phyloP scores from a whole-genome alignment of 148 eudicot species.

The Drosera capensis region DNA sequence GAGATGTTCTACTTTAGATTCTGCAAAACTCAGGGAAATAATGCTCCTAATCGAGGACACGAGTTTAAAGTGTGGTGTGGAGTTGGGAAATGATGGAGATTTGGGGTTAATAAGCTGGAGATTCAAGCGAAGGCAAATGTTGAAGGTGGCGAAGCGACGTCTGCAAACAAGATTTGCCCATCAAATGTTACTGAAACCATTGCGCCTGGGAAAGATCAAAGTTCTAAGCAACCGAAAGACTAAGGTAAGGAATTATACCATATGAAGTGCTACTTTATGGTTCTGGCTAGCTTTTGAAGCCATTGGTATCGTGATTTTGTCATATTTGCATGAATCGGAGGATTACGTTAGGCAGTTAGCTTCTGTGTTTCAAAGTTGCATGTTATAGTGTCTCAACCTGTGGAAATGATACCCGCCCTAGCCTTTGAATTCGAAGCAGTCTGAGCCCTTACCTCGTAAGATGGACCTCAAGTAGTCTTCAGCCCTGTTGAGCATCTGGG shows the following conservation, averaged over 20 bases:
- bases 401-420: conserved; percentile 4
- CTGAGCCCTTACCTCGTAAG: conserved; percentile 8
- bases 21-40: conserved; percentile 30
- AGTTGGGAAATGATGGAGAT: conserved; percentile 25
- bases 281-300: neutral
- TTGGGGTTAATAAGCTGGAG: conserved; percentile 33
- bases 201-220: conserved; percentile 48
- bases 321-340: too few species aligned
- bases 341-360: too few species aligned
- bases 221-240: conserved; percentile 10
- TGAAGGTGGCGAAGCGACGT: conserved; percentile 35
- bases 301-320: too few species aligned
- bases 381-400: conserved; percentile 13
- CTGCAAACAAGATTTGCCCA: conserved; percentile 75
- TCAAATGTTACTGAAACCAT: conserved; percentile 79
- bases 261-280: too few species aligned
- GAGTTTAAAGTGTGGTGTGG: conserved; percentile 15
- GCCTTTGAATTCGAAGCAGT: neutral
- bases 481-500: conserved; percentile 12
- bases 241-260: conserved; percentile 21
- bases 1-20: conserved; percentile 37
- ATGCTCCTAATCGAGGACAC: conserved; percentile 36
- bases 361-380: neutral
- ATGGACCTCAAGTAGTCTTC: conserved; percentile 12
- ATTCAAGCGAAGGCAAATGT: conserved; percentile 48